Evolutionary conservation across 1,139 yeast species (phyloP).

Genomic region (Diutina catenulata): DNA sequence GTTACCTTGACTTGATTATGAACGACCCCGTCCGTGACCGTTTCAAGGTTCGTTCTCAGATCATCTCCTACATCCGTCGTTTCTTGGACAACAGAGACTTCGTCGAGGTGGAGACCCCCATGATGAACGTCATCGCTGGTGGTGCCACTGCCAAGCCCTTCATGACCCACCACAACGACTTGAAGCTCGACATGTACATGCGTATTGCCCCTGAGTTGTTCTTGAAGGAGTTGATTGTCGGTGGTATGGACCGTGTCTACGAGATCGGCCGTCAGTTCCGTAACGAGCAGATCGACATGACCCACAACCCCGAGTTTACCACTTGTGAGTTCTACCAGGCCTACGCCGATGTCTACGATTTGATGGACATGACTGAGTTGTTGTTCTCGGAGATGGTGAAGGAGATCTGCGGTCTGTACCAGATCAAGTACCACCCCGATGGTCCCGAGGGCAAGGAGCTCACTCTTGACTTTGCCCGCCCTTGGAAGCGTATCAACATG

Average conservation of each 20-base stretch:
- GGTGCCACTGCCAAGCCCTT: slow-evolving; percentile 99
- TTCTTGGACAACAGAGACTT: slow-evolving; percentile 81
- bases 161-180: slow-evolving; percentile 92
- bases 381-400: slow-evolving; percentile 96
- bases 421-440: slow-evolving; percentile 81
- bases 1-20: slow-evolving; percentile 70
- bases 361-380: slow-evolving; percentile 94
- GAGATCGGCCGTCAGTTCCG: slow-evolving; percentile 99
- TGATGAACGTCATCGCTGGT: slow-evolving; percentile 97
- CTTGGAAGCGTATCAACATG: slow-evolving; percentile 98
- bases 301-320: slow-evolving; percentile 97
- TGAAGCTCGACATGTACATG: slow-evolving; percentile 93
- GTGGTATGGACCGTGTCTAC: slow-evolving; percentile 96
- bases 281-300: slow-evolving; percentile 96
- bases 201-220: slow-evolving; percentile 97
- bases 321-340: slow-evolving; percentile 96
- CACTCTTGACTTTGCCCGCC: slow-evolving; percentile 83
- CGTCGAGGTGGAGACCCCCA: slow-evolving; percentile 96
- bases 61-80: slow-evolving; percentile 76
- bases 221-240: slow-evolving; percentile 93
- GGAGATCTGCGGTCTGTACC: slow-evolving; percentile 82
- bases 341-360: slow-evolving; percentile 84
- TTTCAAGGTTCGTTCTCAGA: slow-evolving; percentile 80
- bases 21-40: slow-evolving; percentile 39
- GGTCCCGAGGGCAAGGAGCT: slow-evolving; percentile 72